Base-by-base conservation (phyloP, 805 yeast genomes). In the Nakazawaea wyomingensis region DNA sequence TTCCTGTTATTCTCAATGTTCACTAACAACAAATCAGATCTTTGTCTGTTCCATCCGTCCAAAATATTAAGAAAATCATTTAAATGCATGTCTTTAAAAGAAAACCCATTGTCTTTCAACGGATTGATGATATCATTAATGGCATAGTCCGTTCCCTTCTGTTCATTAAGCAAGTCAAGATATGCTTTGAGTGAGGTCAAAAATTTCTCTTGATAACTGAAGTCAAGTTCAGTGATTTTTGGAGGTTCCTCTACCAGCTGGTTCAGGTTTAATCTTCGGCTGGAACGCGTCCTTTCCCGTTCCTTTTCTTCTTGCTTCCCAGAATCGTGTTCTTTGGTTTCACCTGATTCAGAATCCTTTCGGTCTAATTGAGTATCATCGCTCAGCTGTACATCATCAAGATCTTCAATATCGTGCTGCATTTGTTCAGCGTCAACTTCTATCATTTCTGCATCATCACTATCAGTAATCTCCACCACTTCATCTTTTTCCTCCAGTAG, bases 181-280 rank as follows among this genome's bases (percentile, higher is more conserved):
- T 35, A 36, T 18, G 26, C 24, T n/a, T 45, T 42, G 10, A 47
- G 32, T 6, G 26, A 8, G 3, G 9, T 4, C 9, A 41, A n/a
- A 17, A 45, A 45, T n/a, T 37, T 31, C 13, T 29, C 37, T 19
- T 44, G 43, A 6, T 36, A 35, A 8, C 36, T 28, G 19, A 34
- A 36, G 8, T 43, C 48, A 13, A 32, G 36, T 8, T 48, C 49
- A 32, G 36, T 27, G 2, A 34, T 13, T n/a, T 20, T 44, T 14
- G 22, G 35, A 10, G 44, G 38, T 13, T 33, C 41, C 10, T 31
- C 45, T 3, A 32, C 41, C n/a, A 31, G 14, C 16, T 24, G 22
- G 11, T 18, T 37, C 19, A 20, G 37, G 33, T 44, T 43, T 34
- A 65, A 60, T 19, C 74, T 49, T 49, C 70, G 72, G 45, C 74